Evolutionary conservation across 1,284 basidiomycete genomes (phyloP).

Genomic region (Leccinum pachyderme): DNA sequence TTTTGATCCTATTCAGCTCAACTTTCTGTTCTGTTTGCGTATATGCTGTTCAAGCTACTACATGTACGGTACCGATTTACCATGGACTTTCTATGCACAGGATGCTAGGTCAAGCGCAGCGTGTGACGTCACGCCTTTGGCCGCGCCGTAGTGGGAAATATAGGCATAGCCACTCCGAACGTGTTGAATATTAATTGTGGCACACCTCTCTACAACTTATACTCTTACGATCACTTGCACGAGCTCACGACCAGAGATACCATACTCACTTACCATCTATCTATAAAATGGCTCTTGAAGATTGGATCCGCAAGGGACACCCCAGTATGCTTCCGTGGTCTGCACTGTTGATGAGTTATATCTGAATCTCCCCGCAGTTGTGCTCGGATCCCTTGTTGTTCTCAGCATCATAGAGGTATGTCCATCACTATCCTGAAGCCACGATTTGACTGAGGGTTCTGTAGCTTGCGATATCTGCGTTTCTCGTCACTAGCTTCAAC

Average conservation of each 20-base stretch:
- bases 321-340: slow-evolving; percentile 31
- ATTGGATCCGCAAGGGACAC: slow-evolving; percentile 38
- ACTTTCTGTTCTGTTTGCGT: background rate
- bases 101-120: background rate
- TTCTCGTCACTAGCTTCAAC: slow-evolving; percentile 61
- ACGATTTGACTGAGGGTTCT: background rate
- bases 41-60: slow-evolving; percentile 6
- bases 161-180: slow-evolving; percentile 19
- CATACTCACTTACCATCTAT: slow-evolving; percentile 12
- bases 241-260: slow-evolving; percentile 29
- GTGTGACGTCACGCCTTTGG: slow-evolving; percentile 26
- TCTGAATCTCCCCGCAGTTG: slow-evolving; percentile 21
- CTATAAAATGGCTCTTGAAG: slow-evolving; percentile 33
- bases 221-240: slow-evolving; percentile 25
- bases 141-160: slow-evolving; percentile 8
- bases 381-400: slow-evolving; percentile 27
- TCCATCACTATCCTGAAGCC: background rate
- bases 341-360: background rate
- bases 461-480: slow-evolving; percentile 66
- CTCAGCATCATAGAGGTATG: slow-evolving; percentile 33
- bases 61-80: slow-evolving; percentile 23
- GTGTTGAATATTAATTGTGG: slow-evolving; percentile 17
- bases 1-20: slow-evolving; percentile 18
- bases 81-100: slow-evolving; percentile 1
- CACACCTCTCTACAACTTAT: background rate